phyloP scores from a whole-genome alignment of 495 filamentous ascomycete genomes.

The Bathelium albidoporum region DNA sequence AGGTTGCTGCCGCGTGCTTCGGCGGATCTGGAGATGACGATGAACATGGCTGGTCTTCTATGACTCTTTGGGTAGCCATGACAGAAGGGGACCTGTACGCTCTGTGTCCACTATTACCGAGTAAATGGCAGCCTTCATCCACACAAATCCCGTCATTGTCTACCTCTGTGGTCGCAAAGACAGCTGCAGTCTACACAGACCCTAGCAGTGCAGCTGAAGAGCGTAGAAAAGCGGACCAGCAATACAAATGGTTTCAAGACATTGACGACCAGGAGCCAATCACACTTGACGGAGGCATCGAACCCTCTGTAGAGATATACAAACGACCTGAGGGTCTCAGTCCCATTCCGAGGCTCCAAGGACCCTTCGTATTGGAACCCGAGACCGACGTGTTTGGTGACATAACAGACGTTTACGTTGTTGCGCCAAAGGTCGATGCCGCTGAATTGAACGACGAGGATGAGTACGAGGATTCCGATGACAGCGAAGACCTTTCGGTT shows the following conservation, averaged over 20 bases:
- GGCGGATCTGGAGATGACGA: conserved; percentile 50
- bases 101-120: conserved; percentile 75
- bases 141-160: conserved; percentile 67
- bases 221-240: conserved; percentile 54
- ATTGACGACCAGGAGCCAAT: conserved; percentile 67
- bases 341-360: conserved; percentile 67
- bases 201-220: conserved; percentile 42
- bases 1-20: conserved; percentile 77
- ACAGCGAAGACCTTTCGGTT: conserved; percentile 55
- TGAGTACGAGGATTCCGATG: conserved; percentile 35
- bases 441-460: conserved; percentile 46
- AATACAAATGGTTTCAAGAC: conserved; percentile 73
- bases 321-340: conserved; percentile 60
- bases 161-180: conserved; percentile 57
- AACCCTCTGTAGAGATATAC: conserved; percentile 48
- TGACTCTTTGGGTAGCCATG: conserved; percentile 92
- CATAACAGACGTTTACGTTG: conserved; percentile 50
- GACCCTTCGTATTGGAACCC: conserved; percentile 64
- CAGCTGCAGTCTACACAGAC: conserved; percentile 50
- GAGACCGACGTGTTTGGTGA: conserved; percentile 58
- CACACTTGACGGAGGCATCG: conserved; percentile 32
- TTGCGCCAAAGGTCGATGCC: conserved; percentile 41
- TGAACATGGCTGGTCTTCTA: conserved; percentile 75
- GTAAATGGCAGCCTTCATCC: conserved; percentile 68
- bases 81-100: conserved; percentile 78